Evolutionary conservation across 108 stramenopile species (phyloP).

Genomic region (Cyclotella kingstonii): DNA sequence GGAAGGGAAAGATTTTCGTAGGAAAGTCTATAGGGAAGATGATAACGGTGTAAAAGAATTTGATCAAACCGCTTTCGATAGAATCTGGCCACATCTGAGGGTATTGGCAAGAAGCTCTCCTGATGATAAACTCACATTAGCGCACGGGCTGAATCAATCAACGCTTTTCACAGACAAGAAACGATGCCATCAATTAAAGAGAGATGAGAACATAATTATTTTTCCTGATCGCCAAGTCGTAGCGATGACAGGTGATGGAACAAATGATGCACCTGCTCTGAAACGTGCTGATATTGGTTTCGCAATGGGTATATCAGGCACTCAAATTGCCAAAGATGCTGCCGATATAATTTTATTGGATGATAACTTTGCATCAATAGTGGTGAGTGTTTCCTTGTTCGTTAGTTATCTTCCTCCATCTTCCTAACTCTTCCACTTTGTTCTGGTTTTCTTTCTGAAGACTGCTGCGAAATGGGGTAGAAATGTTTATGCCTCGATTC

Average conservation of each 20-base stretch:
- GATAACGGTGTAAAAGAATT: constrained; percentile 68
- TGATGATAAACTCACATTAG: constrained; percentile 82
- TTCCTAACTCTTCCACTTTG: not conserved
- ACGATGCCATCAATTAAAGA: constrained; percentile 38
- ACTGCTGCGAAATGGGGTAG: constrained; percentile 98
- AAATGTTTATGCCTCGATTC: constrained; percentile 95
- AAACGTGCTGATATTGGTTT: constrained; percentile 98
- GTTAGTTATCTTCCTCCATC: not conserved
- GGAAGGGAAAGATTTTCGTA: constrained; percentile 77
- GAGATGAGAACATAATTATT: constrained; percentile 55
- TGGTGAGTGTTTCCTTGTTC: constrained; percentile 16
- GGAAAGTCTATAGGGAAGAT: constrained; percentile 56
- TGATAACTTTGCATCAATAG: constrained; percentile 97
- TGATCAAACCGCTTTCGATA: constrained; percentile 79
- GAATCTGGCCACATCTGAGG: constrained; percentile 81
- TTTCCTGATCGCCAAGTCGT: constrained; percentile 92
- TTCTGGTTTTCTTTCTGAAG: not conserved
- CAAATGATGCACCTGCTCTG: constrained; percentile 98
- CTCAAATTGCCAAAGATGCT: constrained; percentile 96
- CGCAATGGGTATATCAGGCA: constrained; percentile 97
- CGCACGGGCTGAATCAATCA: constrained; percentile 85
- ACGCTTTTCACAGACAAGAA: constrained; percentile 68
- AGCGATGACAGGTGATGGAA: constrained; percentile 98
- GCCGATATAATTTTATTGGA: constrained; percentile 93
- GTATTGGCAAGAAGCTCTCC: constrained; percentile 79